Conservation (phyloP, 108 stramenopile species). For the Nitzschia sp. region DNA sequence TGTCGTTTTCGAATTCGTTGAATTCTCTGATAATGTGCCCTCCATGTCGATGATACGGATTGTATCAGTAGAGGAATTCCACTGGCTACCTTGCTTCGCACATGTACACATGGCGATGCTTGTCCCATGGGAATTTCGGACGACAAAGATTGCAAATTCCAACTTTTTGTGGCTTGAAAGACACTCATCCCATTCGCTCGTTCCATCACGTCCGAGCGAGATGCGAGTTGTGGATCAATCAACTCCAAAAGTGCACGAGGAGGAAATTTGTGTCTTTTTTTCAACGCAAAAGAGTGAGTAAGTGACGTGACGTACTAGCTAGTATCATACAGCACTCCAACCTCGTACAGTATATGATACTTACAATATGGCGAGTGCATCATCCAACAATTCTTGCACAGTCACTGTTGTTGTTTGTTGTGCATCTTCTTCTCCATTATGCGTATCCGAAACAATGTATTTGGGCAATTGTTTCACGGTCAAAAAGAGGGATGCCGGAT, state of each 20-base stretch:
- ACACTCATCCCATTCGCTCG: conserved; percentile 28
- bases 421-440: not conserved
- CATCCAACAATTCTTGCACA: conserved; percentile 44
- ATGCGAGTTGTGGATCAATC: conserved; percentile 8
- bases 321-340: no score
- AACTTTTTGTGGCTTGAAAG: conserved; percentile 38
- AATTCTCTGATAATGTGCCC: not conserved
- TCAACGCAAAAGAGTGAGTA: no score
- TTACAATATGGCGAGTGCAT: conserved; percentile 43
- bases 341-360: no score
- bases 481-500: conserved; percentile 29
- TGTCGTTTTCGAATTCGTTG: not conserved
- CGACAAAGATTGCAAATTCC: conserved; percentile 33
- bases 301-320: no score
- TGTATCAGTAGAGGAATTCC: conserved; percentile 41
- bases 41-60: not conserved
- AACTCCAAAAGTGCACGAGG: conserved; percentile 42
- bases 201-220: conserved; percentile 12
- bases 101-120: not conserved
- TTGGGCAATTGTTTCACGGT: conserved; percentile 29
- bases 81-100: conserved; percentile 37
- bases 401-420: not conserved
- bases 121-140: not conserved
- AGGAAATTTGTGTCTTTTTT: conserved; percentile 36
- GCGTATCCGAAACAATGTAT: conserved; percentile 7